Percentiles rank a stretch among this genome's conserved stretches.
Evolutionary conservation across 495 filamentous ascomycete genomes (phyloP).

Genomic region (Choiromyces venosus): DNA sequence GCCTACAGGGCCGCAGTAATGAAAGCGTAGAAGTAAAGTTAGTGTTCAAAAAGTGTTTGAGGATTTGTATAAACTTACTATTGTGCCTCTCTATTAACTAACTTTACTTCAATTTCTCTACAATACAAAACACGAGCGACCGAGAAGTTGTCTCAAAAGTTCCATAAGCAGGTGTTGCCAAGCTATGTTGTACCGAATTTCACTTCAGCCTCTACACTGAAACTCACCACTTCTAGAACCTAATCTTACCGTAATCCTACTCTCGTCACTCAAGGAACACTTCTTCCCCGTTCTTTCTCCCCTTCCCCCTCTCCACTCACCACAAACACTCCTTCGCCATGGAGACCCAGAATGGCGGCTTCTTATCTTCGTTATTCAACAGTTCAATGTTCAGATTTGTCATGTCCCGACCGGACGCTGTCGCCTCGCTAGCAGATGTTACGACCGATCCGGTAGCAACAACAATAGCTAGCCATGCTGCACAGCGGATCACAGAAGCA

Average conservation of each 20-base stretch:
- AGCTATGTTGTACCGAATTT: not conserved
- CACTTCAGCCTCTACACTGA: not conserved
- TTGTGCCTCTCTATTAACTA: too few species aligned
- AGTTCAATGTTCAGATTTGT: not conserved
- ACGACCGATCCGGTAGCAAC: not conserved
- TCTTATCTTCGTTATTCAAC: conserved; percentile 1
- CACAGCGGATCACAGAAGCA: not conserved
- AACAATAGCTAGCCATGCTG: not conserved
- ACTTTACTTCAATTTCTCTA: too few species aligned
- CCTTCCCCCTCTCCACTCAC: not conserved
- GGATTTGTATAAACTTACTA: not conserved
- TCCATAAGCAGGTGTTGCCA: not conserved
- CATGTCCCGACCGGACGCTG: not conserved
- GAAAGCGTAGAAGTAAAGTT: too few species aligned
- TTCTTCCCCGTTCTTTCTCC: not conserved
- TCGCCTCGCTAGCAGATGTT: not conserved
- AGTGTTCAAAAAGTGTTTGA: not conserved
- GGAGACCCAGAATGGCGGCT: conserved; percentile 4
- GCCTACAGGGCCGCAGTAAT: not conserved
- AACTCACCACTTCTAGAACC: not conserved
- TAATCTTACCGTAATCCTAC: not conserved
- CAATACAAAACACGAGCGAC: too few species aligned
- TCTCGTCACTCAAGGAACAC: not conserved
- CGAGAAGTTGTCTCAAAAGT: not conserved
- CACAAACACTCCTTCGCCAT: not conserved